phyloP scores from a whole-genome alignment of 192 early-diverging fungal species.

The Rhizophagus sp. region DNA sequence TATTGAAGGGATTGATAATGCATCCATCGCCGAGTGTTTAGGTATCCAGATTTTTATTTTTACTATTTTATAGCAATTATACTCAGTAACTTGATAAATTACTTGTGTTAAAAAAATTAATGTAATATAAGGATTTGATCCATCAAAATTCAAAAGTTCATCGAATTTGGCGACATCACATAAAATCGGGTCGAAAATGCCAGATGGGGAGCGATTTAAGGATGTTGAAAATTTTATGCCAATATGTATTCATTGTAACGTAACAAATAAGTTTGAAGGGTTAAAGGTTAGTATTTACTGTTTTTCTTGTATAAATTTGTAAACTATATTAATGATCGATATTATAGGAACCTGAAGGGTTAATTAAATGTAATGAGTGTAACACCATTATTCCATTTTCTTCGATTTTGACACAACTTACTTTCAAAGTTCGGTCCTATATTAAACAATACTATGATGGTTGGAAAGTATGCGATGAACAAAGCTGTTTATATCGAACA shows the following conservation, averaged over 20 bases:
- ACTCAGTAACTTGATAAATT: background rate
- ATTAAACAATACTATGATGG: slow-evolving; percentile 77
- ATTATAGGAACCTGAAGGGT: background rate
- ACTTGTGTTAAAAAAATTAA: too few species aligned
- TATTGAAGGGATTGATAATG: slow-evolving; percentile 82
- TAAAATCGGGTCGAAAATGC: slow-evolving; percentile 74
- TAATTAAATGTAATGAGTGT: slow-evolving; percentile 59
- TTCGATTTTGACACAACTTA: slow-evolving; percentile 66
- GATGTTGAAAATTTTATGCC: slow-evolving; percentile 65
- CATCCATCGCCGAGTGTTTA: slow-evolving; percentile 78
- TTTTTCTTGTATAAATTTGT: slow-evolving; percentile 23
- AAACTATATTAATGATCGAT: slow-evolving; percentile 29
- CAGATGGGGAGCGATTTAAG: slow-evolving; percentile 74
- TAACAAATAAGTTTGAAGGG: slow-evolving; percentile 45
- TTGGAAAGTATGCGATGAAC: slow-evolving; percentile 79
- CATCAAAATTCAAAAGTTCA: slow-evolving; percentile 53
- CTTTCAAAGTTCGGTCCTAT: slow-evolving; percentile 59
- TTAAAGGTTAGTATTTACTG: slow-evolving; percentile 19
- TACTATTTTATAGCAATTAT: background rate
- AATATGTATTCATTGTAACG: slow-evolving; percentile 64
- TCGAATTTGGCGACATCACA: slow-evolving; percentile 55
- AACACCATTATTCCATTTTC: slow-evolving; percentile 37
- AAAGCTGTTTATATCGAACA: slow-evolving; percentile 64
- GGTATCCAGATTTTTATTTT: slow-evolving; percentile 45
- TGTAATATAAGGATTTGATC: slow-evolving; percentile 58